These are phyloP conservation scores for Pleurotus platypus DNA, from an alignment of 768 basidiomycete genomes.

Conservation along the genomic window DNA sequence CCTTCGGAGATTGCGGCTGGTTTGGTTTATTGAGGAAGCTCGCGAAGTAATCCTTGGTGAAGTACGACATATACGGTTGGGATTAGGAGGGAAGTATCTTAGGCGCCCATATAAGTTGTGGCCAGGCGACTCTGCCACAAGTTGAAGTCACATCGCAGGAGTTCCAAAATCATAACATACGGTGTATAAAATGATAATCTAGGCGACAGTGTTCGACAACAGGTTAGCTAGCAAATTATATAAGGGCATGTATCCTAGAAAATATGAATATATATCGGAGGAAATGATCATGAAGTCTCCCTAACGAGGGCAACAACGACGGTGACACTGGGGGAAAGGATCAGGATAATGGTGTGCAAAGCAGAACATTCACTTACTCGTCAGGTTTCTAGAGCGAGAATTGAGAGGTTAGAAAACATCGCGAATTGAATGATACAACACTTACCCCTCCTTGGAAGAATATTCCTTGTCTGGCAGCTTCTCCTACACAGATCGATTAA, in stretches of 20 bases:
- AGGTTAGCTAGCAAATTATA: too few relatives aligned
- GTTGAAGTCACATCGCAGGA: too few relatives aligned
- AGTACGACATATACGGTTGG: background rate
- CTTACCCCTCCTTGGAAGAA: conserved; percentile 72
- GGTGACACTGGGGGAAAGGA: conserved; percentile 49
- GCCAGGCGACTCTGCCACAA: too few relatives aligned
- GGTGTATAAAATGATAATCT: too few relatives aligned
- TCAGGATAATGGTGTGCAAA: conserved; percentile 9
- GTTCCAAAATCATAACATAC: too few relatives aligned
- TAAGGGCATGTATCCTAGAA: too few relatives aligned
- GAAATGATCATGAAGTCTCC: conserved; percentile 43
- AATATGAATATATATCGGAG: too few relatives aligned
- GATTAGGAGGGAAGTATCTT: too few relatives aligned
- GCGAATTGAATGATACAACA: conserved; percentile 16
- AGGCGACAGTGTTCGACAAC: too few relatives aligned
- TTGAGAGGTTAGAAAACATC: background rate
- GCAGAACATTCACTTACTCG: conserved; percentile 51
- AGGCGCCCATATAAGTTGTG: too few relatives aligned
- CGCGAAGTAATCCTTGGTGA: conserved; percentile 79
- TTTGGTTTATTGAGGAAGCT: conserved; percentile 59
- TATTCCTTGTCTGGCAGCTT: conserved; percentile 63
- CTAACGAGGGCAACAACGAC: conserved; percentile 66
- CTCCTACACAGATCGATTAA: conserved; percentile 30
- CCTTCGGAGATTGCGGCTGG: conserved; percentile 42
- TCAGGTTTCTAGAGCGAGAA: conserved; percentile 60